phyloP scores from a whole-genome alignment of 1,284 basidiomycete species.

The Ceratobasidium sp. region DNA sequence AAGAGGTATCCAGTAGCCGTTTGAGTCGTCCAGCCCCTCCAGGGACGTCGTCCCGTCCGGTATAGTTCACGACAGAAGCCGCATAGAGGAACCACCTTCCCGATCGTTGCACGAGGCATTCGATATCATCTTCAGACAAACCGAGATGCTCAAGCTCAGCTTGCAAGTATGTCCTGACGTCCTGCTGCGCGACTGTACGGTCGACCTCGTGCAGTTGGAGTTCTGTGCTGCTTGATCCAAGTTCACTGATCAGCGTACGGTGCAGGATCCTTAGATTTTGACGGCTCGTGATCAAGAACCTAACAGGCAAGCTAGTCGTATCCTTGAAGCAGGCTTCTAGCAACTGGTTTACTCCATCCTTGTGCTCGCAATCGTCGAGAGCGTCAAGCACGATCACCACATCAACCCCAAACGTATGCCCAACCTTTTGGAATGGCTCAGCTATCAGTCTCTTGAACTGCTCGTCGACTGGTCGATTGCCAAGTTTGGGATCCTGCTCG shows the following conservation, averaged over 20 bases:
- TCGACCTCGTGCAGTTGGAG: too few relatives aligned
- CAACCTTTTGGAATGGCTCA: too few relatives aligned
- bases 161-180: conserved; percentile 30
- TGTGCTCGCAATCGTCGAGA: too few relatives aligned
- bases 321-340: neutral
- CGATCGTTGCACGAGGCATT: too few relatives aligned
- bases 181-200: neutral
- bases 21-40: neutral
- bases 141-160: too few relatives aligned
- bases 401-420: too few relatives aligned
- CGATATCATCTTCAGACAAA: too few relatives aligned
- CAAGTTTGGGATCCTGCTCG: neutral
- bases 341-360: too few relatives aligned
- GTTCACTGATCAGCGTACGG: too few relatives aligned
- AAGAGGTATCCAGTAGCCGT: neutral
- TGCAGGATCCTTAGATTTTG: conserved; percentile 6
- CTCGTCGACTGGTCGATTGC: neutral
- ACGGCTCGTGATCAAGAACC: conserved; percentile 43
- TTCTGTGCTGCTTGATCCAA: too few relatives aligned
- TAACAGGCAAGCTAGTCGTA: neutral
- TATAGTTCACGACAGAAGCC: conserved; percentile 8
- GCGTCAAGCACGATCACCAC: too few relatives aligned
- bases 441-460: neutral
- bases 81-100: too few relatives aligned
- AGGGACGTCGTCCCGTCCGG: neutral